A percentile compares a stretch with the other conserved stretches of the same genome.
Conservation (phyloP, 176 grass and related monocot species). For the Dendrocalamus sinicus region DNA sequence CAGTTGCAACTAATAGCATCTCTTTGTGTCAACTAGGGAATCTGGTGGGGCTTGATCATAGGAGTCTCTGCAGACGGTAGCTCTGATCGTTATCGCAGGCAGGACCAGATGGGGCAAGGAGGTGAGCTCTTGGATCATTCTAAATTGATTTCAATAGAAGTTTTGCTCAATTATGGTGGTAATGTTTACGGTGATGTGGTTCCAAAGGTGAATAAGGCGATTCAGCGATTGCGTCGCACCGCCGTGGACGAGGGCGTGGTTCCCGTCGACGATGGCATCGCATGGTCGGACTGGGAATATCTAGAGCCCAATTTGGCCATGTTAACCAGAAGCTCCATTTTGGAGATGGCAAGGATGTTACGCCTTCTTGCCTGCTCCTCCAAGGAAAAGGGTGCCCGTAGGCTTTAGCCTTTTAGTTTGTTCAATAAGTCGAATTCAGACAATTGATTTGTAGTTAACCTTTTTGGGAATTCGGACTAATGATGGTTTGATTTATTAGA, state of each 20-base stretch:
- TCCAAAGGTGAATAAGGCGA: slow-evolving; percentile 61
- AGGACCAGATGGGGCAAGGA: slow-evolving; percentile 83
- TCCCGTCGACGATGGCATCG: background rate
- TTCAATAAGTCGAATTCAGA: slow-evolving; percentile 11
- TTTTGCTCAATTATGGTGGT: background rate
- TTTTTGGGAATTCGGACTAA: no score
- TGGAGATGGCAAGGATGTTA: no score
- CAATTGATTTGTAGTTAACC: background rate
- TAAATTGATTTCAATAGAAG: background rate
- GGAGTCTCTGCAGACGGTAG: slow-evolving; percentile 64
- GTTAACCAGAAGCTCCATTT: background rate
- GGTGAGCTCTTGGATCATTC: slow-evolving; percentile 25
- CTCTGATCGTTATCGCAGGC: slow-evolving; percentile 68
- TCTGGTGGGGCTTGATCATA: slow-evolving; percentile 88
- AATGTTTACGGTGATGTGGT: background rate
- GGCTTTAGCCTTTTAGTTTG: background rate
- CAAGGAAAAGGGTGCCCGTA: no score
- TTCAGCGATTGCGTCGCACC: slow-evolving; percentile 36
- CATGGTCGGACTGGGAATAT: slow-evolving; percentile 7
- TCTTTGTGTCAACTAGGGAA: slow-evolving; percentile 53
- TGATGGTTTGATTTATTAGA: background rate
- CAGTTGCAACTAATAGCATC: background rate
- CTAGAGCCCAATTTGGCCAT: background rate
- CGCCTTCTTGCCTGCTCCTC: background rate
- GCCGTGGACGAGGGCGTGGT: slow-evolving; percentile 38